Base-by-base conservation (phyloP, 352 stramenopile species). In the Phytopythium sindhum region DNA sequence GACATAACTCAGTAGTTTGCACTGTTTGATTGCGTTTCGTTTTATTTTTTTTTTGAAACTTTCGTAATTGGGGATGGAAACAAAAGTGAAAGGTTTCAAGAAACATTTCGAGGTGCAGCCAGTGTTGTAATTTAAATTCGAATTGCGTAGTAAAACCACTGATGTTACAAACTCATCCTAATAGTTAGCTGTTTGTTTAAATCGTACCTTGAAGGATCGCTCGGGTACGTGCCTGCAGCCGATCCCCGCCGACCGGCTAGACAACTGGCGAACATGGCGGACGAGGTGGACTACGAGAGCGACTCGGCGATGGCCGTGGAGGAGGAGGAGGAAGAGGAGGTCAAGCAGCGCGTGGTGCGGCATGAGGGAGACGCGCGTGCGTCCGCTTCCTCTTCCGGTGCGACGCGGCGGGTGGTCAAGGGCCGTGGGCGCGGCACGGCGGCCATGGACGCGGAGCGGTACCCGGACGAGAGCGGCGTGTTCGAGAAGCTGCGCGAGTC, bases 211-310 rank as follows among this genome's bases (percentile, higher is more conserved):
- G 33, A 10, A 6, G 33, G 10, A 39, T 39, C 33, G 33, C 3
- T 39, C 33, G 31, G 31, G 31, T 35, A 35, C 31, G n/a, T n/a
- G n/a, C n/a, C n/a, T n/a, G n/a, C n/a, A n/a, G n/a, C n/a, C n/a
- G n/a, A n/a, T n/a, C n/a, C n/a, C n/a, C n/a, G n/a, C n/a, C 42
- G 42, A 50, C 42, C 42, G 45, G 45, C n/a, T 23, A 58, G 9
- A 4, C 56, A 60, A 37, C 21, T 12, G 26, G 47, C 28, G 23
- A 50, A 33, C 50, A 94, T 95, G 86, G 84, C 84, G 68, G 84
- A 93, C 52, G 84, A 93, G 73, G 84, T 93, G 69, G 78, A 94
- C 70, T 95, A 93, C 61, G 87, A 95, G 76, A 94, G 85, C 68
- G 87, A 95, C 67, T 86, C 83, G 69, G 80, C 83, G n/a, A 96